Conservation (phyloP, 2,329 filamentous ascomycete genomes). For the Monilinia vaccinii-corymbosi region DNA sequence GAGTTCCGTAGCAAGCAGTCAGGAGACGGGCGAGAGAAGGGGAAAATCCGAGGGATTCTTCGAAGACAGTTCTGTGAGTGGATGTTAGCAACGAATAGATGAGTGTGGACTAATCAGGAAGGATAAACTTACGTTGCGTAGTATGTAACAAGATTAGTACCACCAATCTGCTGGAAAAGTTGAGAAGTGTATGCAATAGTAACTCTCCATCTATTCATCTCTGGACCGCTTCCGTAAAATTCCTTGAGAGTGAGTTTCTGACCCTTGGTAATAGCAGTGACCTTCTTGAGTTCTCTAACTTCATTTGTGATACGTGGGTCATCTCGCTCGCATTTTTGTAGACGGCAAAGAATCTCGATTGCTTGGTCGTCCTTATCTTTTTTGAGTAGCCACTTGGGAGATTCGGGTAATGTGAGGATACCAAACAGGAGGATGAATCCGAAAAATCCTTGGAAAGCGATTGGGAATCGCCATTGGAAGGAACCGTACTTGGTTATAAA, state of each 20-base stretch:
- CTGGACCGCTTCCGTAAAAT: slow-evolving; percentile 29
- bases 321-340: slow-evolving; percentile 12
- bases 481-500: slow-evolving; percentile 42
- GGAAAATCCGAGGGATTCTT: slow-evolving; percentile 47
- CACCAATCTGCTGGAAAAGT: slow-evolving; percentile 42
- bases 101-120: not conserved
- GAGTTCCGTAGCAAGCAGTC: slow-evolving; percentile 25
- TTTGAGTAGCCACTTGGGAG: slow-evolving; percentile 35
- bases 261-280: slow-evolving; percentile 30
- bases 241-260: slow-evolving; percentile 18
- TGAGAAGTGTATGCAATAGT: slow-evolving; percentile 41
- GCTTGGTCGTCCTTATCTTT: slow-evolving; percentile 15
- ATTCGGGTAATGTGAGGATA: slow-evolving; percentile 45
- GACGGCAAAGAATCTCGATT: slow-evolving; percentile 23
- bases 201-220: slow-evolving; percentile 45
- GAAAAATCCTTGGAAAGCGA: slow-evolving; percentile 50
- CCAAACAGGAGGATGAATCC: slow-evolving; percentile 47
- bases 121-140: slow-evolving; percentile 43
- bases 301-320: slow-evolving; percentile 15
- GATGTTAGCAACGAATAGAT: not conserved
- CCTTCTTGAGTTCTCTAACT: slow-evolving; percentile 24
- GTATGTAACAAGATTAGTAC: slow-evolving; percentile 37
- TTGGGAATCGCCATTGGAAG: slow-evolving; percentile 51
- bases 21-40: slow-evolving; percentile 35
- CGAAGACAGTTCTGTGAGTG: slow-evolving; percentile 44